Base-by-base conservation (phyloP, 2,329 filamentous ascomycete species). In the Penicillium digitatum region DNA sequence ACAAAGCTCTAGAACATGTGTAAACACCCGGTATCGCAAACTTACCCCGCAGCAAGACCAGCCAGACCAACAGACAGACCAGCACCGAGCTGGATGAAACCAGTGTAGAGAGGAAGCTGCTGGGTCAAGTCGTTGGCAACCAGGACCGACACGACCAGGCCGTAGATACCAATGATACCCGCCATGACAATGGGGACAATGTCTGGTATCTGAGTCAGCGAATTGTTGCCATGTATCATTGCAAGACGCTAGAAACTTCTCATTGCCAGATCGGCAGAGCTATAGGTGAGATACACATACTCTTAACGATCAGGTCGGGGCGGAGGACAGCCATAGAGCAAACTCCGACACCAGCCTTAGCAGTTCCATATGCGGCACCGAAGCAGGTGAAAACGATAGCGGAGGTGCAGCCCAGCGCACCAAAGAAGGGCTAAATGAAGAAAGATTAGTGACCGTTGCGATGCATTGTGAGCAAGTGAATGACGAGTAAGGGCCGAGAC, bases 121-220 rank as follows among this genome's bases (percentile, higher is more conserved):
- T 93, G 88, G 67, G 81, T 82, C 62, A 94, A 80, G 68, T 85
- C 86, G 74, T 90, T 88, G 71, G 89, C 91, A 72, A 94, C 90
- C 70, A 94, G 79, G 74, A 94, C 89, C 18, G 89, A 92, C 59
- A 93, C 89, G 78, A 94, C 89, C 64, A 94, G 84, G 70, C 89
- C 89, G 81, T 94, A 99, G 78, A 99, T 97, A 88, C 90, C 94
- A 79, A 99, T 97, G 79, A 99, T 99, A 97, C 94, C 94, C 83
- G 94, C 94, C 94, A 99, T 99, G 87, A 99, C 96, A 79, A 97
- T 94, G 75, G 94, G 94, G 64, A 97, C 93, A 77, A 97, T 96
- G 84, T 96, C 93, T 97, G 66, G 10, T 46, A 47, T 29, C 6
- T 18, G 14, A 29, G 54, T 62, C 40, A 65, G 62, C 61, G 27